Conservation (phyloP, 495 filamentous ascomycete species). For the Acidomyces sp. region DNA sequence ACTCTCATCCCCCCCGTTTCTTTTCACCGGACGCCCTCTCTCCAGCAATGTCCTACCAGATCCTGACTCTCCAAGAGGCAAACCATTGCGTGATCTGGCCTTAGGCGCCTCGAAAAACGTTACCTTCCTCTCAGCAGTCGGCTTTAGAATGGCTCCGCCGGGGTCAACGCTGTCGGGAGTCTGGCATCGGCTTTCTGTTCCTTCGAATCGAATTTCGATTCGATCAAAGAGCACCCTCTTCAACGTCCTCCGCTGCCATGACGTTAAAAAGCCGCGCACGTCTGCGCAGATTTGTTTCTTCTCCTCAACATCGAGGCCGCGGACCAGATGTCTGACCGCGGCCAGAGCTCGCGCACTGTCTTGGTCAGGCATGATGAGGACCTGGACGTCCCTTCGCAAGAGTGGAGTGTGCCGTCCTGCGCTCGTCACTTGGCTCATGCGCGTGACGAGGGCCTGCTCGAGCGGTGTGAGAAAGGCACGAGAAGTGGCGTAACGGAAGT, state of each 20-base stretch:
- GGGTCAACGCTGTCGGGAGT: background rate
- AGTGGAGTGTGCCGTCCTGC: background rate
- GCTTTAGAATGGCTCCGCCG: no score
- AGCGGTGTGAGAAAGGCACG: constrained; percentile 2
- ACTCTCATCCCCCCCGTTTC: no score
- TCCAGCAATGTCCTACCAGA: no score
- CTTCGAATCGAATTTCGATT: background rate
- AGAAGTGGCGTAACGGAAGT: no score
- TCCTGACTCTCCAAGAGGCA: no score
- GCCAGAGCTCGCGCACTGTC: background rate
- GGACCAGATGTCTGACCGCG: background rate
- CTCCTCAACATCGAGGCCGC: background rate
- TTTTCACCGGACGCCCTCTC: no score
- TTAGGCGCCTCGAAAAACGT: no score
- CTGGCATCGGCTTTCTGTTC: background rate
- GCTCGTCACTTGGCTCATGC: background rate
- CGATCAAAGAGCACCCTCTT: background rate
- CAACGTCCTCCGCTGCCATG: background rate
- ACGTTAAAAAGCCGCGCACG: background rate
- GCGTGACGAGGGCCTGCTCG: background rate
- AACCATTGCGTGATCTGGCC: no score
- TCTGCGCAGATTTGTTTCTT: background rate
- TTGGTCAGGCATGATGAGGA: background rate
- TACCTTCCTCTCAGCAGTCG: no score
- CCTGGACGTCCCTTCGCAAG: background rate